Evolutionary conservation across 805 yeast species (phyloP).

Genomic region (Wickerhamomyces hampshirensis): DNA sequence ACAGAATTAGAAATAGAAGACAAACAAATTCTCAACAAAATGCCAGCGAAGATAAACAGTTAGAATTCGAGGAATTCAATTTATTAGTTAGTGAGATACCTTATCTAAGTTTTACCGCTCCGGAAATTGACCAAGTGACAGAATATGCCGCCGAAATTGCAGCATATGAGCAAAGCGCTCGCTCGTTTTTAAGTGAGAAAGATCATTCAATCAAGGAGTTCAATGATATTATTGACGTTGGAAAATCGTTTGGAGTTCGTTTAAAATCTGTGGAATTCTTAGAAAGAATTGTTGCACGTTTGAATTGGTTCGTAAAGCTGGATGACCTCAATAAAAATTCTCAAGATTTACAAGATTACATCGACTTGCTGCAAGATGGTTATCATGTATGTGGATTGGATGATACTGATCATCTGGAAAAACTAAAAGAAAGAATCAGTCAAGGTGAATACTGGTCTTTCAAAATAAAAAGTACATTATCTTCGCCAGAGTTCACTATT

Average conservation of each 20-base stretch:
- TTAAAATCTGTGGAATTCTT: constrained; percentile 43
- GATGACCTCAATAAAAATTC: constrained; percentile 16
- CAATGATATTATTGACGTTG: constrained; percentile 49
- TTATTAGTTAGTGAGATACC: constrained; percentile 43
- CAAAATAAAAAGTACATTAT: constrained; percentile 7
- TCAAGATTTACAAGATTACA: constrained; percentile 19
- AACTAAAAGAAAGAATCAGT: constrained; percentile 7
- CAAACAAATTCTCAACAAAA: constrained; percentile 5
- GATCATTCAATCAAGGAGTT: constrained; percentile 38
- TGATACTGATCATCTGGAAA: constrained; percentile 15
- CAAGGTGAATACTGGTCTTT: constrained; percentile 15
- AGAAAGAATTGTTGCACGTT: constrained; percentile 32
- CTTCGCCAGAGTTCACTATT: constrained; percentile 6
- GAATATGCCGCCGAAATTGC: constrained; percentile 50
- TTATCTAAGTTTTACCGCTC: constrained; percentile 42
- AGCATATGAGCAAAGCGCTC: constrained; percentile 44
- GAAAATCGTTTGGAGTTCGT: constrained; percentile 54
- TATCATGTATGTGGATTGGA: constrained; percentile 18
- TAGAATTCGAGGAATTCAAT: constrained; percentile 15
- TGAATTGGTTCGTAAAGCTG: constrained; percentile 34
- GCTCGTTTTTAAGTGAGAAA: constrained; percentile 30
- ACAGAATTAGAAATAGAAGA: constrained; percentile 31
- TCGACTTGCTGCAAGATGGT: constrained; percentile 23
- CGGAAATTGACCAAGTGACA: constrained; percentile 56
- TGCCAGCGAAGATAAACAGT: constrained; percentile 6